A percentile compares a stretch with the other conserved stretches of the same genome.
Evolutionary conservation across 257 asterid species (phyloP).

Genomic region (Perilla frutescens): DNA sequence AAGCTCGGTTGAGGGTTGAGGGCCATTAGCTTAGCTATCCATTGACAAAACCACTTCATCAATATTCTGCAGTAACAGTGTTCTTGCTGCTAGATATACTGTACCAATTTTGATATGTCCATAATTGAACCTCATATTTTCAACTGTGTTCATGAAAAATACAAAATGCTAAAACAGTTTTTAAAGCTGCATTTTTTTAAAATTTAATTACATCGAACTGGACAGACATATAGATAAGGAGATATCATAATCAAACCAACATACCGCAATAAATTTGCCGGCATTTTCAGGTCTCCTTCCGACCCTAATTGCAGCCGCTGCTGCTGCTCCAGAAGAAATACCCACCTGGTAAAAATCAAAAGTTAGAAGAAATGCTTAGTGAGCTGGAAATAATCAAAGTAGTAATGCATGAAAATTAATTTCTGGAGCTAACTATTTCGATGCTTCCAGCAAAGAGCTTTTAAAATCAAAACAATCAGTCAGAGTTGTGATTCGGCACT

Average conservation of each 20-base stretch:
- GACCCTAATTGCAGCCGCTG: constrained; percentile 78
- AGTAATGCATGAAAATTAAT: too few species aligned
- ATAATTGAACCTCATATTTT: constrained; percentile 3
- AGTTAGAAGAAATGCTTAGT: neutral
- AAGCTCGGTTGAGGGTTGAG: neutral
- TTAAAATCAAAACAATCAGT: too few species aligned
- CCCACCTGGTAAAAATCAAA: constrained; percentile 62
- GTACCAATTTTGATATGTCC: neutral
- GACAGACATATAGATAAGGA: neutral
- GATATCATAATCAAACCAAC: constrained; percentile 15
- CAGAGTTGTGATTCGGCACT: too few species aligned
- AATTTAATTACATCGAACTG: neutral
- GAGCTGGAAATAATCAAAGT: too few species aligned
- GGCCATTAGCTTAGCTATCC: too few species aligned
- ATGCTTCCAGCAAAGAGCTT: too few species aligned
- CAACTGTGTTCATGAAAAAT: neutral
- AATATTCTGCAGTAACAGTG: neutral
- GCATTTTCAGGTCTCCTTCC: constrained; percentile 90
- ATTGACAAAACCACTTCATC: neutral
- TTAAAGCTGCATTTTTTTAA: neutral
- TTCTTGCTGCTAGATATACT: neutral
- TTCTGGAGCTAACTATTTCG: too few species aligned
- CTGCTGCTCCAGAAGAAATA: constrained; percentile 95
- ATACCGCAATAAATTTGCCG: constrained; percentile 82
- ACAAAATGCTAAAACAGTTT: neutral